Evolutionary conservation across 2,329 filamentous ascomycete genomes (phyloP), one percentile per base, ranked within the genome.

Genomic region (Ophiostoma perfectum): DNA sequence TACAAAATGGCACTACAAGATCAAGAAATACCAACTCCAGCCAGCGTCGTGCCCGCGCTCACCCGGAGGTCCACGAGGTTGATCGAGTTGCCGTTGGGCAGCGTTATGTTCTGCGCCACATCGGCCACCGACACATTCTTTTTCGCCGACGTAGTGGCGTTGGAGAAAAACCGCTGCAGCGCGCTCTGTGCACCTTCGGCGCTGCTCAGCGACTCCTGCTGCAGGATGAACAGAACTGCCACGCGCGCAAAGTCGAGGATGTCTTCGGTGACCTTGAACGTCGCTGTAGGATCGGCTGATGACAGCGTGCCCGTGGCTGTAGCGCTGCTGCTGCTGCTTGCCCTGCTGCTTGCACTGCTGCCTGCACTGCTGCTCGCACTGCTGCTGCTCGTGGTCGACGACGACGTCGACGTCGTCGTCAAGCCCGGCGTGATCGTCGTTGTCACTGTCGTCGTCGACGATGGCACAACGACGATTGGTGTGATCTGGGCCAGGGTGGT

Each of bases 231-330:
- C 16, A 90, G 79, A 2, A 90, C 83, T 0, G 82, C 83, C 2
- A 88, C 81, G 3, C 88, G 82, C 0, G 86, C 83, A 77, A 90
- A 90, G 73, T 90, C 88, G 0, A 88, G 77, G 0, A 82, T 81
- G 65, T 85, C 80, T 68, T 88, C 81, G 0, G 84, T 85, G 12
- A 86, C 78, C 0, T 74, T 75, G 65, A 88, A 88, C 0, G 72
- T 74, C 36, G 36, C 44, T 3, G 77, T 72, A 12, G 75, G 75
- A 36, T 78, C 72, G 12, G 75, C 70, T 12, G 72, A 71, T 11
- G 73, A 71, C 4, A 73, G 47, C 2, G 73, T 73, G 2, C 73
- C 71, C 2, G 74, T 73, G 11, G 73, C 68, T 2, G 72, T 73
- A 9, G 44, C 67, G 71, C 72, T 14, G 39, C 67, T 49, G 73